These are phyloP conservation scores for Hippophae gyantsensis DNA, from an alignment of 306 rosid species.

Conservation along the genomic window DNA sequence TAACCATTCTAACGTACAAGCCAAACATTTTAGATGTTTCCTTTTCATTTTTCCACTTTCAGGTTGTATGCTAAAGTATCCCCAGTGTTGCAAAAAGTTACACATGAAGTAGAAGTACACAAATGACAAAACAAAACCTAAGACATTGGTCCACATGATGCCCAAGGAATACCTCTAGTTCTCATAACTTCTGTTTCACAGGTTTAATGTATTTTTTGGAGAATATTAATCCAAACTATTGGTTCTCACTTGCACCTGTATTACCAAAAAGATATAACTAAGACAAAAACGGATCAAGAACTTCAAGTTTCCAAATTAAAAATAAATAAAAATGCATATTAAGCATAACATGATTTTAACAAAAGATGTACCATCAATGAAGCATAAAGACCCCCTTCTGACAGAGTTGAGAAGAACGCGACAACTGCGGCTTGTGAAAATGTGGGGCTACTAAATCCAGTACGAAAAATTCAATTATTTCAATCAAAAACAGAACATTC, in stretches of 20 bases:
- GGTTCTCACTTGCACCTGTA: no score
- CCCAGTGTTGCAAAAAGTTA: no score
- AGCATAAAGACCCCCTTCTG: slow-evolving; percentile 82
- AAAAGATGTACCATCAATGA: slow-evolving; percentile 51
- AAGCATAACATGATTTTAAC: background rate
- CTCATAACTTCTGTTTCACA: no score
- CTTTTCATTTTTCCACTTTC: no score
- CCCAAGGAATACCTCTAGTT: no score
- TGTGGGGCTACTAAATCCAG: slow-evolving; percentile 45
- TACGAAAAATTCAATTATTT: background rate
- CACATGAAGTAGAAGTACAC: background rate
- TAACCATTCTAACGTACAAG: background rate
- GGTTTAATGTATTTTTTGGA: no score
- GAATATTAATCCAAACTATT: no score
- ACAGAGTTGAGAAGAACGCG: slow-evolving; percentile 78
- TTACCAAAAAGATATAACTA: no score
- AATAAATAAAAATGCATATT: background rate
- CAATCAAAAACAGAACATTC: background rate
- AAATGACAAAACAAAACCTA: background rate
- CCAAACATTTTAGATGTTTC: no score
- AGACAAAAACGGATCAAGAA: no score
- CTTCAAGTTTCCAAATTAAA: background rate
- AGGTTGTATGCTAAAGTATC: no score
- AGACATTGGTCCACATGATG: no score
- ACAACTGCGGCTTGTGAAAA: slow-evolving; percentile 72